phyloP scores from a whole-genome alignment of 1,284 basidiomycete species.

The Uromyces viciae-fabae region DNA sequence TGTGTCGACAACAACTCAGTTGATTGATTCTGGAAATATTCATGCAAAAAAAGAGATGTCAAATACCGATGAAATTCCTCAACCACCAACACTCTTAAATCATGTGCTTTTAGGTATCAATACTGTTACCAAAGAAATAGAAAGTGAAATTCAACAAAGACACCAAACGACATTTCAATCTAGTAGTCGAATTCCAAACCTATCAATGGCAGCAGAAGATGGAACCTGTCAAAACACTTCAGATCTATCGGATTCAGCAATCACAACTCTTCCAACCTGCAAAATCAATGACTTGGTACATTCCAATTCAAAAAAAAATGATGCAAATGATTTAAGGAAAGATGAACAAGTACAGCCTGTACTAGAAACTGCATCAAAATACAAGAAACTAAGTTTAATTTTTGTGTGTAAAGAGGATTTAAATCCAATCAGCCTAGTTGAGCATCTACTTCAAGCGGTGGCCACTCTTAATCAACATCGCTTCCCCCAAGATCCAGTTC shows the following conservation, averaged over 20 bases:
- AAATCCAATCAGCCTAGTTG: constrained; percentile 31
- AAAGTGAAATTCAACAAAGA: constrained; percentile 22
- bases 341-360: neutral
- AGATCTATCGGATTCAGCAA: neutral
- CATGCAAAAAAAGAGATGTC: neutral
- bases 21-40: neutral
- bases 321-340: neutral
- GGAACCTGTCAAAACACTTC: neutral
- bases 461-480: constrained; percentile 23
- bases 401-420: constrained; percentile 38
- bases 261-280: no score
- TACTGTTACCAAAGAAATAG: constrained; percentile 25
- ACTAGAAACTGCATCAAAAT: neutral
- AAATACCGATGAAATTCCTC: constrained; percentile 3
- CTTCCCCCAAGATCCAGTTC: neutral
- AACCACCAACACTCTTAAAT: neutral
- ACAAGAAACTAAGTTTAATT: neutral
- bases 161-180: neutral
- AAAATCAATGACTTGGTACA: neutral
- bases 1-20: neutral
- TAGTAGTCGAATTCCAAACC: neutral
- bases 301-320: neutral
- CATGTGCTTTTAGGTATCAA: constrained; percentile 30
- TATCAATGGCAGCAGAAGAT: no score
- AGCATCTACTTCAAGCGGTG: constrained; percentile 32